Base-by-base conservation (phyloP, 23 red algal species). In the Gracilariopsis chorda region DNA sequence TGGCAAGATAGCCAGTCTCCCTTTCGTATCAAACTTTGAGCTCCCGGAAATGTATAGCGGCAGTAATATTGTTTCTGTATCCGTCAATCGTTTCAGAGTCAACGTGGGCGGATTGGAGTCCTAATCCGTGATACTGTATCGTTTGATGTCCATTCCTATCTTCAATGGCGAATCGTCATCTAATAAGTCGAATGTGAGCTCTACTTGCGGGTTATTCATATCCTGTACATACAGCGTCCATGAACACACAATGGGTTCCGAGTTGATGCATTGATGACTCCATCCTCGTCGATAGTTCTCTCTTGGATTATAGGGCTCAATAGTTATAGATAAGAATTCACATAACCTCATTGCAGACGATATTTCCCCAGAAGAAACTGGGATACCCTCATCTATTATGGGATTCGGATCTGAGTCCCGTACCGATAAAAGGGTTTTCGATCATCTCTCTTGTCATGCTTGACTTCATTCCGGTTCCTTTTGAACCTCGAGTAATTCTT, bases 381-480 rank as follows among this genome's bases (percentile, higher is more conserved):
- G 68, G 12, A 19, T 71, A n/a, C 64, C 83, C 46, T 87, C 61
- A 30, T 74, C 83, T 4, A 87, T 21, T 43, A 87, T 87, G 11
- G 83, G 63, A 58, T 72, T 87, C 43, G 49, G 68, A 44, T 76
- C 83, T 41, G 48, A 87, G 47, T 63, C 83, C 83, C 35, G 48
- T 87, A 87, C 32, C 53, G 83, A 87, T 73, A 87, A 75, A 44
- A 87, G 13, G 58, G n/a, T 25, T 65, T 61, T 61, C 30, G 21
- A 7, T 61, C 30, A 23, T 61, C 56, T 6, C 30, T 61, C 56
- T 61, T 19, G 12, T 11, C 34, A 13, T 36, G 21, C 4, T 34
- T 17, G 16, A 11, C 39, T 37, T 35, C 3, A 8, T 17, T 11
- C 34, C n/a, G 28, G 21, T 21, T 65, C 30, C 29, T 25, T 25